Base-by-base conservation (phyloP, 2,329 filamentous ascomycete genomes). In the Apiospora arundinis region DNA sequence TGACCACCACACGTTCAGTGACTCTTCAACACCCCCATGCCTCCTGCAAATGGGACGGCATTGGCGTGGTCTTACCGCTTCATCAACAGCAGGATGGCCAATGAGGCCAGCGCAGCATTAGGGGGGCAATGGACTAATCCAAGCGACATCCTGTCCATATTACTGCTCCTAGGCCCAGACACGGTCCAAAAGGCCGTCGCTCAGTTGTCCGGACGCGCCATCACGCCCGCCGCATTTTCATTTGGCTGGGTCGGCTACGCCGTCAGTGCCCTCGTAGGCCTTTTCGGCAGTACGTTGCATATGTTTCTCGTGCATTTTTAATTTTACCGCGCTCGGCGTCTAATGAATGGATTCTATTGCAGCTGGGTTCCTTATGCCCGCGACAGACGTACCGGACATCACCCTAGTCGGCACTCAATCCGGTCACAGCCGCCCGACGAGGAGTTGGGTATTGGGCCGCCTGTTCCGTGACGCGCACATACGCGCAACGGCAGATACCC, bases 171-270 rank as follows among this genome's bases (percentile, higher is more conserved):
- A 12, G 75, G 75, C 1, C 74, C 74, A 11, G 74, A 77, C 37
- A 71, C 76, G 0, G 71, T 78, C 0, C 72, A 73, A 28, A 70
- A 70, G 18, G 76, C 76, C 0, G 56, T 77, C 6, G 75, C 76
- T 0, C 75, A 75, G 28, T 49, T 69, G 0, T 70, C 75, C 0
- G 76, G 76, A 0, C 67, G 32, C 23, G 16, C 65, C 2, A 74
- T 68, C 40, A 74, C 70, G 0, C 74, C 77, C 1, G 76, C 77
- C 4, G 75, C 73, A 65, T 77, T 78, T 32, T 77, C 74, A 0
- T 77, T 78, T 45, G 75, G 76, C 0, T 77, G 75, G 69, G 74
- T 77, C 0, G 70, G 74, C 0, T 77, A 77, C 56, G 71, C 74
- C n/a, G 73, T 77, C 25, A 69, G 70, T 12, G 70, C 71, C 0